phyloP scores from a whole-genome alignment of 1,284 basidiomycete species.

The Ustilago tritici region DNA sequence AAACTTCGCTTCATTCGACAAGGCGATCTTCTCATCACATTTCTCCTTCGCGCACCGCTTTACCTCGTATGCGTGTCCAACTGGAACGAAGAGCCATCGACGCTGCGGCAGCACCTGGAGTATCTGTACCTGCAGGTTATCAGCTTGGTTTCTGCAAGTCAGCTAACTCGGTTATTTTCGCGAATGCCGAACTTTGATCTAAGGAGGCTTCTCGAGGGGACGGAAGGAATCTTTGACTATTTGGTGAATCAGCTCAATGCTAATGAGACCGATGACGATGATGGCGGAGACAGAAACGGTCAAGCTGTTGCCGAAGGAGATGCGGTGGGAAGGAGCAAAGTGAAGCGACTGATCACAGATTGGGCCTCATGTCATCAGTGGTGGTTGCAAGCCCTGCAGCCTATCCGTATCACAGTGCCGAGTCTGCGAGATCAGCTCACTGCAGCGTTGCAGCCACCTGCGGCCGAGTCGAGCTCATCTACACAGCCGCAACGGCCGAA shows the following conservation, averaged over 20 bases:
- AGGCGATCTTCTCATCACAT: slow-evolving; percentile 78
- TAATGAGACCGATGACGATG: slow-evolving; percentile 28
- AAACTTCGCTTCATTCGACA: slow-evolving; percentile 53
- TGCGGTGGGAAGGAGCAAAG: not conserved
- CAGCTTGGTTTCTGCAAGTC: slow-evolving; percentile 85
- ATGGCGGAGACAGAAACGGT: not conserved
- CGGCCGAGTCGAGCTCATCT: slow-evolving; percentile 17
- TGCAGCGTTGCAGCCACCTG: slow-evolving; percentile 46
- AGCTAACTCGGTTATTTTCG: slow-evolving; percentile 86
- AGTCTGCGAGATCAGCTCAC: slow-evolving; percentile 73
- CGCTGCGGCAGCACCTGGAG: slow-evolving; percentile 90
- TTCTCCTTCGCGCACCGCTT: slow-evolving; percentile 84
- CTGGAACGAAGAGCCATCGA: slow-evolving; percentile 92
- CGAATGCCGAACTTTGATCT: slow-evolving; percentile 91
- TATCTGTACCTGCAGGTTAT: slow-evolving; percentile 92
- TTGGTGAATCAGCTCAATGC: slow-evolving; percentile 55
- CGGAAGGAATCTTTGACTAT: slow-evolving; percentile 55
- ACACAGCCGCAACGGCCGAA: slow-evolving; percentile 73
- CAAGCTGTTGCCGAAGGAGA: not conserved
- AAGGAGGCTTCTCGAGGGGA: slow-evolving; percentile 83
- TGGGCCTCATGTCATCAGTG: slow-evolving; percentile 75
- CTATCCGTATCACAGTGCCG: slow-evolving; percentile 77
- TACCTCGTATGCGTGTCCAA: slow-evolving; percentile 90
- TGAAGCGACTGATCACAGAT: slow-evolving; percentile 16
- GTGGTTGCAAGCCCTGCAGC: slow-evolving; percentile 78